Evolutionary conservation across 2,329 filamentous ascomycete species (phyloP).

Genomic region (Botrytis porri): DNA sequence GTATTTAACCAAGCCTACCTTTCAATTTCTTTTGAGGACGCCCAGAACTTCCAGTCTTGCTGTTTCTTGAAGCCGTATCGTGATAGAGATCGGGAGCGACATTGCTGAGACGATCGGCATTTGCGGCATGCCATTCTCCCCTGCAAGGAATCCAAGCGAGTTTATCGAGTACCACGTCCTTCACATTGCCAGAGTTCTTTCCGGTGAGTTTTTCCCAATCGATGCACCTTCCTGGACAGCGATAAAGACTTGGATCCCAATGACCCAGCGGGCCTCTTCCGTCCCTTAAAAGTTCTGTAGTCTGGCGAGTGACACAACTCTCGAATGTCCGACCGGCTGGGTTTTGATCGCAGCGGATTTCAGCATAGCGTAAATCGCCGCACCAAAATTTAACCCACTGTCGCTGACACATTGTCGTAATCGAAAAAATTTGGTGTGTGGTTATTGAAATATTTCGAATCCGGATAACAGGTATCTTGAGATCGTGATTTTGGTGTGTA

Average conservation of each 20-base stretch:
- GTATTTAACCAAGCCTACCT: not conserved
- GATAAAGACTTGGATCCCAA: not conserved
- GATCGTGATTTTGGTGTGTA: not conserved
- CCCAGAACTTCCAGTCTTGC: not conserved
- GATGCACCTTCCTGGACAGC: not conserved
- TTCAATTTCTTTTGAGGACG: not conserved
- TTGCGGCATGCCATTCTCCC: not conserved
- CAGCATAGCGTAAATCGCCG: not conserved
- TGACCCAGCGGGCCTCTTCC: not conserved
- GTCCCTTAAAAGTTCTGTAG: not conserved
- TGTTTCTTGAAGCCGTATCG: not conserved
- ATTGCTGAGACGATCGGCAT: not conserved
- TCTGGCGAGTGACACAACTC: not conserved
- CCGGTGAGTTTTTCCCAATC: not conserved
- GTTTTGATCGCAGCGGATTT: not conserved
- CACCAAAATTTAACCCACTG: not conserved
- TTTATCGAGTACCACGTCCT: not conserved
- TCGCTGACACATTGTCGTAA: not conserved
- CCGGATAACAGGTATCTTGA: not conserved
- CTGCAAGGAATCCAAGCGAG: not conserved
- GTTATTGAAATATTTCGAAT: not conserved
- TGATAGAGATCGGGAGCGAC: not conserved
- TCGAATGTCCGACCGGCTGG: not conserved
- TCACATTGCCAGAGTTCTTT: rapidly evolving
- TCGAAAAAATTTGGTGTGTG: not conserved